phyloP scores from a whole-genome alignment of 202 grass and related monocot genomes.

The Dendrocalamus latiflorus region DNA sequence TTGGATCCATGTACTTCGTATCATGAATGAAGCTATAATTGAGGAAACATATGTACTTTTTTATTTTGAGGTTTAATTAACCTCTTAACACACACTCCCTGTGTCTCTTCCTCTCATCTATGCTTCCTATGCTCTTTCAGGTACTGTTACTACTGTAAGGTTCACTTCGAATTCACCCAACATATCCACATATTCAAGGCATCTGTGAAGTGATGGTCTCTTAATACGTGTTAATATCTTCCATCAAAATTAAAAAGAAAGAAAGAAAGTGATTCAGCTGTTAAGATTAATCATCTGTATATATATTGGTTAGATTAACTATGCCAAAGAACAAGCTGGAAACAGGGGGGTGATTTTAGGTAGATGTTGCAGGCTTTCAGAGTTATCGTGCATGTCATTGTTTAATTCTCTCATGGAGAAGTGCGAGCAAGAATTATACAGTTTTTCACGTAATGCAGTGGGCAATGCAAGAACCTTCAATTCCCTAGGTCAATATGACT shows the following conservation, averaged over 20 bases:
- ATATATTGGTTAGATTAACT: not conserved
- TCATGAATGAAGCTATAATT: conserved; percentile 26
- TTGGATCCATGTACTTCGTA: conserved; percentile 29
- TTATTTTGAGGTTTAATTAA: not conserved
- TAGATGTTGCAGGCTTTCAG: not conserved
- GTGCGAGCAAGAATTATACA: not conserved
- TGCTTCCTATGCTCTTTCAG: not conserved
- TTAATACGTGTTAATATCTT: not conserved
- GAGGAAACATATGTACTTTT: conserved; percentile 22
- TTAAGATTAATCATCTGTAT: not conserved
- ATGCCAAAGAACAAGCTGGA: too few relatives aligned
- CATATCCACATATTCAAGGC: not conserved
- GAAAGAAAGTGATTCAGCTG: not conserved
- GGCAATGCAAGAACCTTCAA: not conserved
- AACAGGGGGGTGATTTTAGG: not conserved
- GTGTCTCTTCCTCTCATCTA: not conserved
- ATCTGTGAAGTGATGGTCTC: not conserved
- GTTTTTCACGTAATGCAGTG: not conserved
- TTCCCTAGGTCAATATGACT: not conserved
- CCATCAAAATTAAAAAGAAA: not conserved
- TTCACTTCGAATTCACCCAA: not conserved
- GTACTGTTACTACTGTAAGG: not conserved
- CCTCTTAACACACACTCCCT: not conserved
- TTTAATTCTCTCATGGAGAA: not conserved
- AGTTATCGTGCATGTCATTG: not conserved